These are phyloP conservation scores for Blastobotrys capitulatus DNA, from an alignment of 1,139 yeast genomes.

Conservation along the genomic window DNA sequence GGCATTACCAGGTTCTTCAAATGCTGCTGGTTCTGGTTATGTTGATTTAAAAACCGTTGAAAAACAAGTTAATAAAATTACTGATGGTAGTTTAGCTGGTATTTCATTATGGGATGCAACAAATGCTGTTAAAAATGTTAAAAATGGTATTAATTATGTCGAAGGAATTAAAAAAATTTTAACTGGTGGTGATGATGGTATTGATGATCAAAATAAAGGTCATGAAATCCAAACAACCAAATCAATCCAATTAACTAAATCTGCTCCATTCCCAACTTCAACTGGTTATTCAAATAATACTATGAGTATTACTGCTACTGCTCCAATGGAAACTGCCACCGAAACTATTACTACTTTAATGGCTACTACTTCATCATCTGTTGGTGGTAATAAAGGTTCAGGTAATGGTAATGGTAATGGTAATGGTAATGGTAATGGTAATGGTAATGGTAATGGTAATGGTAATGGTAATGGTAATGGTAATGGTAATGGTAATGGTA, in stretches of 20 bases:
- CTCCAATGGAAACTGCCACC: slow-evolving; percentile 9
- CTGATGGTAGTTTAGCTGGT: slow-evolving; percentile 64
- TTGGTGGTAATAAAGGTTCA: too few relatives aligned
- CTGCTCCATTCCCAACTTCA: too few relatives aligned
- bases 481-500: too few relatives aligned
- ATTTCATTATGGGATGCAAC: slow-evolving; percentile 91
- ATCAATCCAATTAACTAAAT: slow-evolving; percentile 10
- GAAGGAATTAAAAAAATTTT: slow-evolving; percentile 40
- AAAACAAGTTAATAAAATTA: slow-evolving; percentile 31
- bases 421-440: too few relatives aligned
- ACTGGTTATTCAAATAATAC: slow-evolving; percentile 1
- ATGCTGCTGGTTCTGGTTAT: slow-evolving; percentile 70
- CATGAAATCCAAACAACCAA: background rate
- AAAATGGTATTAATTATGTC: slow-evolving; percentile 38
- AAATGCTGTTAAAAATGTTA: slow-evolving; percentile 55
- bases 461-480: too few relatives aligned
- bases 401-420: slow-evolving; percentile 17
- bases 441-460: too few relatives aligned
- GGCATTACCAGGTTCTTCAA: slow-evolving; percentile 53
- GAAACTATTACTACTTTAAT: background rate
- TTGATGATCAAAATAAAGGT: slow-evolving; percentile 9
- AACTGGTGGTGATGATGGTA: slow-evolving; percentile 7
- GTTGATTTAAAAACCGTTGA: slow-evolving; percentile 27
- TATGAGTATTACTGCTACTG: slow-evolving; percentile 7
- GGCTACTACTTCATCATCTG: too few relatives aligned